phyloP scores from a whole-genome alignment of 768 basidiomycete genomes.

The Hericium erinaceus region DNA sequence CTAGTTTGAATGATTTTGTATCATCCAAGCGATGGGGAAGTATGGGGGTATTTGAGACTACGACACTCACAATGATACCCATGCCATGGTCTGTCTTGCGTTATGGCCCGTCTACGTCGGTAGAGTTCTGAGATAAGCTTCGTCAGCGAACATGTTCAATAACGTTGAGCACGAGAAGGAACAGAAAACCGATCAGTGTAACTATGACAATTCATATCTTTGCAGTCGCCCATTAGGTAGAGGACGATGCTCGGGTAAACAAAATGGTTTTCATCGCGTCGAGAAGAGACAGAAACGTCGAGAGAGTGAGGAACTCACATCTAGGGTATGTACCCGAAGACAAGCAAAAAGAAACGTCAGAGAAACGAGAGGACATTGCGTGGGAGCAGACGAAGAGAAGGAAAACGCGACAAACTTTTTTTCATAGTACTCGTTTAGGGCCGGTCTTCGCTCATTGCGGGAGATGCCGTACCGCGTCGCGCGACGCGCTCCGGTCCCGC shows the following conservation, averaged over 20 bases:
- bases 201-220: slow-evolving; percentile 74
- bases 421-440: slow-evolving; percentile 10
- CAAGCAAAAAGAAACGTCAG: background rate
- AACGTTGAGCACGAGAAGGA: background rate
- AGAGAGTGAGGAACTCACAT: slow-evolving; percentile 10
- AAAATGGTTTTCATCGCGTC: slow-evolving; percentile 51
- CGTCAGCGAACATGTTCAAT: background rate
- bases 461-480: background rate
- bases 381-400: background rate
- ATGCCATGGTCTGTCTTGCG: background rate
- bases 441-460: slow-evolving; percentile 3
- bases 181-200: slow-evolving; percentile 65
- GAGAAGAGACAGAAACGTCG: slow-evolving; percentile 18
- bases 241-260: slow-evolving; percentile 39
- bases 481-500: background rate
- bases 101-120: background rate
- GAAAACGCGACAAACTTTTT: background rate
- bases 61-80: background rate
- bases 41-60: background rate
- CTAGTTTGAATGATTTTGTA: slow-evolving; percentile 74
- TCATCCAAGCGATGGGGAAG: slow-evolving; percentile 37
- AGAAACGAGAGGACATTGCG: background rate
- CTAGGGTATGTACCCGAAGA: background rate
- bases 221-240: slow-evolving; percentile 43
- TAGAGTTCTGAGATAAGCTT: background rate